A percentile compares a stretch with the other conserved stretches of the same genome.
Evolutionary conservation across 2,329 filamentous ascomycete genomes (phyloP).

Genomic region (Ascochyta clinopodiicola): DNA sequence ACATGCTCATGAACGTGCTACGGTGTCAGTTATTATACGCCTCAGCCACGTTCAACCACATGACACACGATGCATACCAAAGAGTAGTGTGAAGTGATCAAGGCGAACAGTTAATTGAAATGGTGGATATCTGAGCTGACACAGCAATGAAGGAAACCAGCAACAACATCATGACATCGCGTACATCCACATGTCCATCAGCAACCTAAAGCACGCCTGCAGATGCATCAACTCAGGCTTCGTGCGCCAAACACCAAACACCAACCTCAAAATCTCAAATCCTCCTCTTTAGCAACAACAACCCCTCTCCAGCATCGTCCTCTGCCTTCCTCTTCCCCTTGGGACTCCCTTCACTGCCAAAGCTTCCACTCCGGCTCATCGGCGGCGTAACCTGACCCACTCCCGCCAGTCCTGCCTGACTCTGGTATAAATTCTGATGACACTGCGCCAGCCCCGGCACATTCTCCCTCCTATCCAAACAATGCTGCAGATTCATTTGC

Average conservation of each 20-base stretch:
- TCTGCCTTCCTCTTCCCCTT: conserved; percentile 37
- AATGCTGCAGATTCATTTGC: conserved; percentile 16
- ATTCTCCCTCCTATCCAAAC: conserved; percentile 8
- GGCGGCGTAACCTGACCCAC: conserved; percentile 31
- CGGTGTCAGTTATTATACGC: not conserved
- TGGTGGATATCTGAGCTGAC: not conserved
- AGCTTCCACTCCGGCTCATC: conserved; percentile 39
- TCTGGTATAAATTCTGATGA: conserved; percentile 17
- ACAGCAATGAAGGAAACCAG: not conserved
- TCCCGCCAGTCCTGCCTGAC: conserved; percentile 19
- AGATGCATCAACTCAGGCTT: conserved; percentile 1
- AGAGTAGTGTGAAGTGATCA: not conserved
- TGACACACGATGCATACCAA: not conserved
- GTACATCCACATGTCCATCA: not conserved
- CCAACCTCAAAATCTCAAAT: conserved; percentile 18
- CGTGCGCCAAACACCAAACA: not conserved
- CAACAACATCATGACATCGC: not conserved
- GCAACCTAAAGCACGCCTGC: not conserved
- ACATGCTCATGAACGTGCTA: not conserved
- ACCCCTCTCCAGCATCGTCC: conserved; percentile 18
- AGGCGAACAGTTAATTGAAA: not conserved
- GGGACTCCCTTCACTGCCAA: conserved; percentile 24
- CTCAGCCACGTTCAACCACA: not conserved
- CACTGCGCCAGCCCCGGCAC: conserved; percentile 16
- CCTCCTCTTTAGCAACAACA: conserved; percentile 24